Conservation (phyloP, 306 rosid species). For the Vicia faba region DNA sequence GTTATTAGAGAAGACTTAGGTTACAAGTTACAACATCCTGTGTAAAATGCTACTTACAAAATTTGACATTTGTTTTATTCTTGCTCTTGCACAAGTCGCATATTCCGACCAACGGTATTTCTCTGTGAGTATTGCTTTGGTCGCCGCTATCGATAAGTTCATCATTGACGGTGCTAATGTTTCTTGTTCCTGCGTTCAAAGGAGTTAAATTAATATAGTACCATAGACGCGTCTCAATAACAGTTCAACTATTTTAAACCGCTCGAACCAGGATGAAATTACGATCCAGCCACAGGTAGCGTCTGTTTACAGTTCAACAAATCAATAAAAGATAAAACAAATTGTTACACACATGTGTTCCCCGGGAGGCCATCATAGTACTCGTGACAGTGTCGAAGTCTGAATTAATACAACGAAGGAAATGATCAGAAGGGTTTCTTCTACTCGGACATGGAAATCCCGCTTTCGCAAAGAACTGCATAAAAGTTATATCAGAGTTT, state of each 20-base stretch:
- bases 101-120: slow-evolving; percentile 56
- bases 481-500: background rate
- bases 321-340: background rate
- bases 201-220: background rate
- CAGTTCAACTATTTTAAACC: background rate
- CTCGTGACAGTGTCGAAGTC: slow-evolving; percentile 70
- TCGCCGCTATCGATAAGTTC: slow-evolving; percentile 44
- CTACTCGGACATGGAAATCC: slow-evolving; percentile 92
- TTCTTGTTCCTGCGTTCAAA: slow-evolving; percentile 43
- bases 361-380: slow-evolving; percentile 48
- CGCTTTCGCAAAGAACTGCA: slow-evolving; percentile 80
- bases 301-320: background rate
- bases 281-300: too few relatives aligned
- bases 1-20: background rate
- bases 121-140: slow-evolving; percentile 49
- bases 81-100: slow-evolving; percentile 44
- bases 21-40: background rate
- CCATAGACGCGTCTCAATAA: background rate
- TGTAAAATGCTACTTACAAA: slow-evolving; percentile 35
- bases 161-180: slow-evolving; percentile 7
- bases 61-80: slow-evolving; percentile 45
- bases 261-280: background rate
- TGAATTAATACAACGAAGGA: slow-evolving; percentile 86
- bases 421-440: slow-evolving; percentile 96
- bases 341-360: slow-evolving; percentile 45